These are phyloP conservation scores for Mortierella sp. DNA, from an alignment of 371 early-diverging fungal genomes.

Conservation along the genomic window DNA sequence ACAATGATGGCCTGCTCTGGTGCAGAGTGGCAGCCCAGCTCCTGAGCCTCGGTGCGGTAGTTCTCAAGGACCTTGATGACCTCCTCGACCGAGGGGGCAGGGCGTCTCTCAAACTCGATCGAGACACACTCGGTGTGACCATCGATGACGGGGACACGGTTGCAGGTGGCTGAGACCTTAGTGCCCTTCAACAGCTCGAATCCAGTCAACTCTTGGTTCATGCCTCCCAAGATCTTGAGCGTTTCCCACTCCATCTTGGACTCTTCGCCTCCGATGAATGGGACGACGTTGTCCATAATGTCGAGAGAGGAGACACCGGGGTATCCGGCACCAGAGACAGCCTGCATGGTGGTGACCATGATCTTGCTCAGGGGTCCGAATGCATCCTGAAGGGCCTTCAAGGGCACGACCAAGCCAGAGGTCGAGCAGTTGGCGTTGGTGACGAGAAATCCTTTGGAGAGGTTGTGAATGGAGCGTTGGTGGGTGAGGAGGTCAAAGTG, in stretches of 20 bases:
- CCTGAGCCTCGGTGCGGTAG: constrained; percentile 84
- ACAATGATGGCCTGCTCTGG: constrained; percentile 87
- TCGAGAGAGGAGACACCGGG: constrained; percentile 96
- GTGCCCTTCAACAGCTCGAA: constrained; percentile 64
- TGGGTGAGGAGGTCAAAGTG: constrained; percentile 87
- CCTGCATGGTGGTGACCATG: constrained; percentile 94
- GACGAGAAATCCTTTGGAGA: constrained; percentile 89
- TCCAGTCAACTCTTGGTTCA: constrained; percentile 64
- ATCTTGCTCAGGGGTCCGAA: constrained; percentile 87
- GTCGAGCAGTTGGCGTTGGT: constrained; percentile 99
- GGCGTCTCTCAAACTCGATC: constrained; percentile 80
- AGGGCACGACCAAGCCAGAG: constrained; percentile 92
- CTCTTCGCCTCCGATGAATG: constrained; percentile 97
- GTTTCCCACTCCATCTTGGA: constrained; percentile 97
- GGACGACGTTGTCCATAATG: constrained; percentile 95
- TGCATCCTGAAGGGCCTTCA: constrained; percentile 91
- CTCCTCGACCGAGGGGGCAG: constrained; percentile 81
- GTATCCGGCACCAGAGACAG: constrained; percentile 97
- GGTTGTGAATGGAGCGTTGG: constrained; percentile 75
- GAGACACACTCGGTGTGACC: constrained; percentile 94
- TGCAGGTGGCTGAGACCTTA: constrained; percentile 93
- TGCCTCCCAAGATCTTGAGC: constrained; percentile 89
- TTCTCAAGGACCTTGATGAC: constrained; percentile 76
- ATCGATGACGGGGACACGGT: constrained; percentile 96
- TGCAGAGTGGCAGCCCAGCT: constrained; percentile 82